Percentiles rank a stretch among this genome's conserved stretches.
These are phyloP conservation scores for Cadophora sp. DNA, from an alignment of 2,329 filamentous ascomycete species.

Conservation along the genomic window DNA sequence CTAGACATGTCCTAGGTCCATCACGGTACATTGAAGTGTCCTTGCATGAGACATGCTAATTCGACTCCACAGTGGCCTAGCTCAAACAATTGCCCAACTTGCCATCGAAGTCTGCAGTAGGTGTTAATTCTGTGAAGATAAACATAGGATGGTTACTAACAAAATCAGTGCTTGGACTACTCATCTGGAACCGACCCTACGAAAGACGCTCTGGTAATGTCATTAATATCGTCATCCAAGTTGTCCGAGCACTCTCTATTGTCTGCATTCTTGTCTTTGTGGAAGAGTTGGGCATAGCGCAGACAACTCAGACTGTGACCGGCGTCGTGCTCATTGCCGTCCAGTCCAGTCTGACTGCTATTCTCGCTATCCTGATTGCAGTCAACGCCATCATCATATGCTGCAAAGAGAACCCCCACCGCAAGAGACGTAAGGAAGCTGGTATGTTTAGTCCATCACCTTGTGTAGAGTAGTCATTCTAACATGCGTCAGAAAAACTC, in stretches of 20 bases:
- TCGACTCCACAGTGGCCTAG: slow-evolving; percentile 61
- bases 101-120: slow-evolving; percentile 72
- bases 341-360: slow-evolving; percentile 81
- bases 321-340: slow-evolving; percentile 94
- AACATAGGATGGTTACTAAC: slow-evolving; percentile 19
- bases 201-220: slow-evolving; percentile 86
- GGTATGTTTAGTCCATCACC: slow-evolving; percentile 64
- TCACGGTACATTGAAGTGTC: neutral
- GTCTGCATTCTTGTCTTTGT: slow-evolving; percentile 92
- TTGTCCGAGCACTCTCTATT: slow-evolving; percentile 87
- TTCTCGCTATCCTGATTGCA: slow-evolving; percentile 84
- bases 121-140: slow-evolving; percentile 11
- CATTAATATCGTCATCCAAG: slow-evolving; percentile 92
- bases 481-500: slow-evolving; percentile 67
- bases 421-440: slow-evolving; percentile 85
- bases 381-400: slow-evolving; percentile 87
- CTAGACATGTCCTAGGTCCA: neutral
- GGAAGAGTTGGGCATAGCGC: slow-evolving; percentile 85
- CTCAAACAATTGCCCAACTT: slow-evolving; percentile 81
- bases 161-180: slow-evolving; percentile 69
- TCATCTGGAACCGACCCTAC: slow-evolving; percentile 87
- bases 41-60: neutral
- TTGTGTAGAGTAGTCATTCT: slow-evolving; percentile 25
- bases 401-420: slow-evolving; percentile 88
- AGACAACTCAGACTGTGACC: slow-evolving; percentile 93